Base-by-base conservation (phyloP, 2,329 filamentous ascomycete genomes). In the Metarhizium album region DNA sequence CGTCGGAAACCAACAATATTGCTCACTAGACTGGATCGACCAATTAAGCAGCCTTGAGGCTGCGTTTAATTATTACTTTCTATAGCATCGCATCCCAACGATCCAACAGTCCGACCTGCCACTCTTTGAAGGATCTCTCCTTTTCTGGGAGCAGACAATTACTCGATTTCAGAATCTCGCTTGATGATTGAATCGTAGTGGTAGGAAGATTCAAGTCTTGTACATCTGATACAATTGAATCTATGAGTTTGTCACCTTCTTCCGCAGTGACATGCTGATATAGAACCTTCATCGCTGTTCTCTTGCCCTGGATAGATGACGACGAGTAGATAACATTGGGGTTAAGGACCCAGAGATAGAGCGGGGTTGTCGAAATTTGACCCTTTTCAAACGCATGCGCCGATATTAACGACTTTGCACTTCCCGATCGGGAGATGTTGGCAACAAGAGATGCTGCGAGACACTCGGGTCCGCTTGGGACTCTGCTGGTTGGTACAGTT, bases 101-200 rank as follows among this genome's bases (percentile, higher is more conserved):
- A 42, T 76, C 73, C 53, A 88, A 60, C 18, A 88, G 62, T 2
- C 82, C 83, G 4, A 88, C 80, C 24, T 74, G 74, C 84, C 84
- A 89, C n/a, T 75, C 77, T 60, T 78, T 73, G 56, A 86, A 85
- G 27, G 58, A 67, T 51, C 79, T 72, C 53, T 83, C 79, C 8
- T 68, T 68, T 0, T 57, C 61, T 1, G 84, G 84, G 8, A 88
- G 61, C 16, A 80, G 60, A 3, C 54, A 42, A 35, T 73, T 78
- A 55, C 76, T 82, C 7, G 59, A 60, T 11, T 68, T 60, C 24
- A 89, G 65, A 9, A 63, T 66, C 5, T 59, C 54, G 1, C 64
- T 57, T 6, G 83, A 63, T 29, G 68, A 67, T 4, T 62, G 52
- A 27, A 83, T 77, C 4, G 78, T 71, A 4, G 70, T 66, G 1